Conservation (phyloP, 192 early-diverging fungal species). For the Backusella parvicylindrica region DNA sequence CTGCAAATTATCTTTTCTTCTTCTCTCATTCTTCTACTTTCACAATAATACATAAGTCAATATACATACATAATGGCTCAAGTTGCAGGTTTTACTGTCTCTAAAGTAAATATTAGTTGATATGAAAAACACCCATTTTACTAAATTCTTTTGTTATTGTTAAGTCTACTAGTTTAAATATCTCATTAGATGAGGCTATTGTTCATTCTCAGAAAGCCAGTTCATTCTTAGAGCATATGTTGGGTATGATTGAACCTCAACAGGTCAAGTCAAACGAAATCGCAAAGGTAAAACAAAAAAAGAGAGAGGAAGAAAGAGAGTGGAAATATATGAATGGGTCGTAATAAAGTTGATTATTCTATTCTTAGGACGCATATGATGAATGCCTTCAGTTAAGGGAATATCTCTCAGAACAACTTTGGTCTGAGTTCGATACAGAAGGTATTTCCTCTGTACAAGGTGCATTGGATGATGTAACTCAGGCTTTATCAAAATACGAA, state of each 20-base stretch:
- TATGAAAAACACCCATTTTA: not conserved
- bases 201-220: not conserved
- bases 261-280: slow-evolving; percentile 6
- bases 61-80: not conserved
- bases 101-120: not conserved
- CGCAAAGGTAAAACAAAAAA: not conserved
- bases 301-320: not conserved
- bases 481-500: slow-evolving; percentile 12
- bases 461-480: not conserved
- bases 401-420: slow-evolving; percentile 15
- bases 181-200: not conserved
- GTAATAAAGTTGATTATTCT: not conserved
- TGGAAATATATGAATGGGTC: not conserved
- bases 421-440: slow-evolving; percentile 11
- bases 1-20: not conserved
- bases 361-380: slow-evolving; percentile 10
- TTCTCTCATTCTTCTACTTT: not conserved
- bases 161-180: not conserved
- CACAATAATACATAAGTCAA: not conserved
- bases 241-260: slow-evolving; percentile 1
- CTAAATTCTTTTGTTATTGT: not conserved
- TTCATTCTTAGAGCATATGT: slow-evolving; percentile 6
- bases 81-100: slow-evolving; percentile 8
- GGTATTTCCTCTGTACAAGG: slow-evolving; percentile 1
- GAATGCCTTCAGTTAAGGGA: slow-evolving; percentile 13